phyloP scores from a whole-genome alignment of 1,284 basidiomycete species.

The Papiliotrema terrestris region DNA sequence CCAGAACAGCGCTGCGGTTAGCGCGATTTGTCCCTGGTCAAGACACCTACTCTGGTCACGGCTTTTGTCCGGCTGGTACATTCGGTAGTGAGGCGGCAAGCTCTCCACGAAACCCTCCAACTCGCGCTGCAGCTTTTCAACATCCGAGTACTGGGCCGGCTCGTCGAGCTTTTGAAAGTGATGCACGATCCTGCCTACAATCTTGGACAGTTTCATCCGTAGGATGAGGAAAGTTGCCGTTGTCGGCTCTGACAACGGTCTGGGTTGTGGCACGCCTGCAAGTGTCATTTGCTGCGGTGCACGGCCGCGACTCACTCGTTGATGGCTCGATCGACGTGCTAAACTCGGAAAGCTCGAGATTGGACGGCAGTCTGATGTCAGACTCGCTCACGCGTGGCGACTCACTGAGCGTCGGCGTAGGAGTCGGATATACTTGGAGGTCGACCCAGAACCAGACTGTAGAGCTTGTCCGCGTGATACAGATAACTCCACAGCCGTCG shows the following conservation, averaged over 20 bases:
- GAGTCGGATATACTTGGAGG: slow-evolving; percentile 62
- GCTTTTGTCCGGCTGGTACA: slow-evolving; percentile 69
- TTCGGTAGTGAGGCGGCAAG: slow-evolving; percentile 60
- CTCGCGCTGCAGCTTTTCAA: slow-evolving; percentile 78
- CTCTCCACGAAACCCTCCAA: slow-evolving; percentile 70
- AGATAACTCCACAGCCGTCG: slow-evolving; percentile 90
- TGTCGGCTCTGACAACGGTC: slow-evolving; percentile 60
- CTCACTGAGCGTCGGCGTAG: slow-evolving; percentile 47
- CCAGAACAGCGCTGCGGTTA: slow-evolving; percentile 28
- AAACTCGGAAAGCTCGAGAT: slow-evolving; percentile 68
- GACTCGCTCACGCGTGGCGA: neutral
- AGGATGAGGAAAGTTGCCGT: slow-evolving; percentile 84
- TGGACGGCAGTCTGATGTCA: slow-evolving; percentile 65
- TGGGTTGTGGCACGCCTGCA: slow-evolving; percentile 17
- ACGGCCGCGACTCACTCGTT: neutral
- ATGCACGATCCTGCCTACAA: slow-evolving; percentile 89
- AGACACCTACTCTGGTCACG: slow-evolving; percentile 57
- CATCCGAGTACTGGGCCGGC: slow-evolving; percentile 79
- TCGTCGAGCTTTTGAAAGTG: slow-evolving; percentile 88
- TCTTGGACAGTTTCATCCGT: slow-evolving; percentile 72
- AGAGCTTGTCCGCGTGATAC: slow-evolving; percentile 81
- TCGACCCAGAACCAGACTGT: slow-evolving; percentile 84
- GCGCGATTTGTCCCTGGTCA: neutral
- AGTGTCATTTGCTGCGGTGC: neutral
- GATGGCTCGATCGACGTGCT: slow-evolving; percentile 32